Conservation (phyloP, 2,329 filamentous ascomycete species). For the Aspergillus transmontanensis region DNA sequence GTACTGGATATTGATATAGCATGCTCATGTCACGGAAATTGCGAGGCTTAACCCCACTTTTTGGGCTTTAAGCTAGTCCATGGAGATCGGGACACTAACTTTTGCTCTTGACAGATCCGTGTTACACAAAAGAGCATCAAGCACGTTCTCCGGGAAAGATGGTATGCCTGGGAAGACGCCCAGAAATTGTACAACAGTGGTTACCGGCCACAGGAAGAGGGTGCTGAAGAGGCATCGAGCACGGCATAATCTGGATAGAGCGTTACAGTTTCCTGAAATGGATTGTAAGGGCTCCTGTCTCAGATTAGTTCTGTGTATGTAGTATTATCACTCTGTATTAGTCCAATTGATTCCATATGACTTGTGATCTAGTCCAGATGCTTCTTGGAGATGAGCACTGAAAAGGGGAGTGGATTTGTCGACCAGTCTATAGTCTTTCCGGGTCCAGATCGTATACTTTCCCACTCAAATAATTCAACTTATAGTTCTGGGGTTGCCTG, state of each 20-base stretch:
- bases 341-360: neutral
- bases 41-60: neutral
- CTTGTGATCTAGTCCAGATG: neutral
- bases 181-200: conserved; percentile 39
- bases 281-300: neutral
- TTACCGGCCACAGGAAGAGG: conserved; percentile 38
- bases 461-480: neutral
- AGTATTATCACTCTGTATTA: conserved; percentile 8
- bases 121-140: conserved; percentile 81
- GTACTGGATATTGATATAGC: neutral
- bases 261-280: neutral
- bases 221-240: conserved; percentile 13
- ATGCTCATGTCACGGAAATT: neutral
- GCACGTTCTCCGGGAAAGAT: conserved; percentile 82
- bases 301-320: conserved; percentile 5
- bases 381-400: neutral
- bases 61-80: neutral
- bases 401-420: neutral
- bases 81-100: neutral
- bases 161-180: conserved; percentile 71
- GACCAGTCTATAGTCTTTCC: neutral
- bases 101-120: conserved; percentile 62
- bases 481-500: neutral
- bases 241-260: neutral
- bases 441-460: neutral